phyloP scores from a whole-genome alignment of 1,139 yeast species.

The Yamadazyma friedrichii region DNA sequence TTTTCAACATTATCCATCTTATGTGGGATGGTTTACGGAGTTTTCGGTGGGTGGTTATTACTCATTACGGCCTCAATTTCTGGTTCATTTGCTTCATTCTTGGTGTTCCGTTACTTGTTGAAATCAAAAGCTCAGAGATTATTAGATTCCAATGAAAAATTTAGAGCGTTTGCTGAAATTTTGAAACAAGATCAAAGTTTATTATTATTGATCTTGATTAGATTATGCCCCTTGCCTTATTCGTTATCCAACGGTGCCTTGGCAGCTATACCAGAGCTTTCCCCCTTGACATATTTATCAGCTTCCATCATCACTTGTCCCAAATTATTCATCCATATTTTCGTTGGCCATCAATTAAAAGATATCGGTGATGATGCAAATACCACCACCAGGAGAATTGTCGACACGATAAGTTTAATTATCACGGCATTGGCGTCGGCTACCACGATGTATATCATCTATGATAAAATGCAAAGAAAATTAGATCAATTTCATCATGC shows the following conservation, averaged over 20 bases:
- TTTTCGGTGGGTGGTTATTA: constrained; percentile 76
- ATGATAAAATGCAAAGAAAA: constrained; percentile 54
- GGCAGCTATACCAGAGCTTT: constrained; percentile 78
- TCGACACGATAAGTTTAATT: constrained; percentile 63
- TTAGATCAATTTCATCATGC: constrained; percentile 33
- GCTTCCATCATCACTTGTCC: constrained; percentile 83
- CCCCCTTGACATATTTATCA: constrained; percentile 57
- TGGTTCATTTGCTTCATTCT: constrained; percentile 75
- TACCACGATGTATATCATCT: constrained; percentile 68
- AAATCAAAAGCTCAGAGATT: constrained; percentile 51
- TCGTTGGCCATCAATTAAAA: constrained; percentile 76
- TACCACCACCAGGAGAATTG: constrained; percentile 49
- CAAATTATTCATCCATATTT: constrained; percentile 71
- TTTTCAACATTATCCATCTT: constrained; percentile 68
- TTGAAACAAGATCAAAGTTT: constrained; percentile 64
- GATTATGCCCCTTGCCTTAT: constrained; percentile 91
- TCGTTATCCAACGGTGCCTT: constrained; percentile 90
- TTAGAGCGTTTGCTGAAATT: constrained; percentile 75
- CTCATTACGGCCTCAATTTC: constrained; percentile 65
- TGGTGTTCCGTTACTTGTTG: constrained; percentile 62
- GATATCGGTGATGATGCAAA: constrained; percentile 61
- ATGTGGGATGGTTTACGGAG: constrained; percentile 83
- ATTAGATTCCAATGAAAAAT: constrained; percentile 56
- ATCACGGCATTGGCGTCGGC: constrained; percentile 59
- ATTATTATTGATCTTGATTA: constrained; percentile 62